A percentile compares a stretch with the other conserved stretches of the same genome.
These are phyloP conservation scores for Corylus heterophylla DNA, from an alignment of 306 rosid genomes.

Conservation along the genomic window DNA sequence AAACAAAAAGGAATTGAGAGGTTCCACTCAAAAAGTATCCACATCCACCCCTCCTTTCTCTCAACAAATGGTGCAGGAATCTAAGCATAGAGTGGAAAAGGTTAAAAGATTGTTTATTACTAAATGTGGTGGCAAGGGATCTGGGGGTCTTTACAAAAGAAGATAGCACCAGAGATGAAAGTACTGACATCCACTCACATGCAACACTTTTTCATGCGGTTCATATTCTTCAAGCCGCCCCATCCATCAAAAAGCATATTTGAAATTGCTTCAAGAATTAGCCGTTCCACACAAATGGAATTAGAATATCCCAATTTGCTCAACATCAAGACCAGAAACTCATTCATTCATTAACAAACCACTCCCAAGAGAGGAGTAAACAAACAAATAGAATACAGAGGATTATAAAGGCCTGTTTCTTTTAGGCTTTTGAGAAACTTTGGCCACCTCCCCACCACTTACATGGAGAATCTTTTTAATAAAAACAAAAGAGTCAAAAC, in stretches of 20 bases:
- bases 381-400: conserved; percentile 69
- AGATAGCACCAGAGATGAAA: conserved; percentile 19
- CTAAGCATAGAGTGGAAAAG: conserved; percentile 3
- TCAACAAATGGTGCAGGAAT: background rate
- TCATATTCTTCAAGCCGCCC: conserved; percentile 12
- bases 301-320: conserved; percentile 16
- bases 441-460: conserved; percentile 60
- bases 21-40: too few species aligned
- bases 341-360: conserved; percentile 49
- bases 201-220: conserved; percentile 29
- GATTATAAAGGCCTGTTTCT: conserved; percentile 56
- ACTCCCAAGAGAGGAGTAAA: conserved; percentile 63
- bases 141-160: conserved; percentile 28
- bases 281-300: background rate
- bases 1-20: too few species aligned
- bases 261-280: background rate
- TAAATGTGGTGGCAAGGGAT: conserved; percentile 7
- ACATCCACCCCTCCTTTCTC: background rate
- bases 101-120: conserved; percentile 11
- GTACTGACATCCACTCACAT: conserved; percentile 57
- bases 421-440: conserved; percentile 67
- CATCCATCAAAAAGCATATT: background rate
- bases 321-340: conserved; percentile 1
- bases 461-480: conserved; percentile 60
- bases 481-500: conserved; percentile 65